These are phyloP conservation scores for Kodamaea fungicola DNA, from an alignment of 1,139 yeast genomes.

Conservation along the genomic window DNA sequence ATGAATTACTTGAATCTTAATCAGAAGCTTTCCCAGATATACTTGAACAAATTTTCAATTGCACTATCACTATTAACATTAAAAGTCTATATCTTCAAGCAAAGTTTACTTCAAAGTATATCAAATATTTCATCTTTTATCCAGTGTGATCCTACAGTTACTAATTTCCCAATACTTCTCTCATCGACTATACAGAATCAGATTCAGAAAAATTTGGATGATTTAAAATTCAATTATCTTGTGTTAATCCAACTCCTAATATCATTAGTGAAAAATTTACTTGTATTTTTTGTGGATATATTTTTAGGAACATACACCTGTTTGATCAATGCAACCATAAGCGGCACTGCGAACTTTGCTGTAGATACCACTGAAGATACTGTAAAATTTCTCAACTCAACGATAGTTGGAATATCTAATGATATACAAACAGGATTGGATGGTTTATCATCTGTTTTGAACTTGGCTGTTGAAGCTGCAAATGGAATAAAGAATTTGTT, in stretches of 20 bases:
- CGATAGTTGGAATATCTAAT: slow-evolving; percentile 50
- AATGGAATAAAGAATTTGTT: slow-evolving; percentile 54
- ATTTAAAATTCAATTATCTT: slow-evolving; percentile 10
- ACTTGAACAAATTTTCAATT: slow-evolving; percentile 56
- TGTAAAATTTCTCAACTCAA: slow-evolving; percentile 55
- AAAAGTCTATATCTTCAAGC: slow-evolving; percentile 48
- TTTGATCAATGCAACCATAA: slow-evolving; percentile 67
- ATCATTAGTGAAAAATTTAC: slow-evolving; percentile 54
- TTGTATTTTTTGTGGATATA: slow-evolving; percentile 65
- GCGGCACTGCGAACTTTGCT: slow-evolving; percentile 71
- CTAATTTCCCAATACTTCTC: slow-evolving; percentile 55
- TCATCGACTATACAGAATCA: slow-evolving; percentile 49
- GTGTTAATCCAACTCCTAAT: slow-evolving; percentile 30
- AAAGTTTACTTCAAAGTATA: slow-evolving; percentile 38
- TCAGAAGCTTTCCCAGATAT: slow-evolving; percentile 55
- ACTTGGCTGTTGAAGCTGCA: slow-evolving; percentile 41
- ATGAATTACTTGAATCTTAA: slow-evolving; percentile 21
- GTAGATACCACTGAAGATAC: slow-evolving; percentile 67
- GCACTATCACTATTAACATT: slow-evolving; percentile 41
- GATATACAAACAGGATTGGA: slow-evolving; percentile 63
- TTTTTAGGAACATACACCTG: slow-evolving; percentile 86
- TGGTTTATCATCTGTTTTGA: slow-evolving; percentile 51
- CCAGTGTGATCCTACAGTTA: slow-evolving; percentile 33
- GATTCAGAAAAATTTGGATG: slow-evolving; percentile 14
- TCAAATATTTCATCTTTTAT: slow-evolving; percentile 30